These are phyloP conservation scores for Aspergillus clavatus DNA, from an alignment of 2,329 filamentous ascomycete genomes.

Conservation along the genomic window DNA sequence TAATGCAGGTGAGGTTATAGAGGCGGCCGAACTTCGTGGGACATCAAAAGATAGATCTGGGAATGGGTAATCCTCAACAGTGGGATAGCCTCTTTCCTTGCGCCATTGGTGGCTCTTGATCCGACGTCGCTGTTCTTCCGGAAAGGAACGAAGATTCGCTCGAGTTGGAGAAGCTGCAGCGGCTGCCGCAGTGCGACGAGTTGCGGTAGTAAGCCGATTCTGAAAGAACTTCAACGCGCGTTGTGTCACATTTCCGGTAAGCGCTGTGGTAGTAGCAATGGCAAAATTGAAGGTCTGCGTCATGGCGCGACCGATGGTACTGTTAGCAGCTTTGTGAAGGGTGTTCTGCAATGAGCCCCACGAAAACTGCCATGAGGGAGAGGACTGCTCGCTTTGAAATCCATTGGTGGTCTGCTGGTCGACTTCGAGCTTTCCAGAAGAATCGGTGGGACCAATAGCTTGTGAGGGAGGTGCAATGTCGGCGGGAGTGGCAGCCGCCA, in stretches of 20 bases:
- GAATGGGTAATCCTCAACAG: conserved; percentile 13
- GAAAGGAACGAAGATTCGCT: conserved; percentile 10
- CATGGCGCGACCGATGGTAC: background rate
- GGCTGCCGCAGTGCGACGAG: background rate
- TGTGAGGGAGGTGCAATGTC: background rate
- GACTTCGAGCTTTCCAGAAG: background rate
- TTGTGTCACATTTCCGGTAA: background rate
- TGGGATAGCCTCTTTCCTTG: conserved; percentile 10
- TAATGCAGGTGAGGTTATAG: background rate
- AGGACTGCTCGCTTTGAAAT: no score
- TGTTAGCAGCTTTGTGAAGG: background rate
- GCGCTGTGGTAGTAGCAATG: background rate
- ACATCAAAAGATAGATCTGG: conserved; percentile 12
- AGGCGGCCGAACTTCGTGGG: conserved; percentile 3
- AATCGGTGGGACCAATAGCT: background rate
- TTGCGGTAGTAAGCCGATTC: background rate
- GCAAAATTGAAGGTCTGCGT: background rate
- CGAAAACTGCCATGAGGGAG: no score
- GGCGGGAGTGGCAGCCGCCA: no score
- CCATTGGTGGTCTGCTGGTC: background rate
- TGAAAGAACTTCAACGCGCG: background rate
- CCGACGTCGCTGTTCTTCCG: conserved; percentile 13
- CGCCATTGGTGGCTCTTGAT: conserved; percentile 11
- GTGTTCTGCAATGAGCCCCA: background rate
- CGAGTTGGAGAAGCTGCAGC: conserved; percentile 10